Conservation (phyloP, 257 asterid genomes). For the Euphrasia confusa region DNA sequence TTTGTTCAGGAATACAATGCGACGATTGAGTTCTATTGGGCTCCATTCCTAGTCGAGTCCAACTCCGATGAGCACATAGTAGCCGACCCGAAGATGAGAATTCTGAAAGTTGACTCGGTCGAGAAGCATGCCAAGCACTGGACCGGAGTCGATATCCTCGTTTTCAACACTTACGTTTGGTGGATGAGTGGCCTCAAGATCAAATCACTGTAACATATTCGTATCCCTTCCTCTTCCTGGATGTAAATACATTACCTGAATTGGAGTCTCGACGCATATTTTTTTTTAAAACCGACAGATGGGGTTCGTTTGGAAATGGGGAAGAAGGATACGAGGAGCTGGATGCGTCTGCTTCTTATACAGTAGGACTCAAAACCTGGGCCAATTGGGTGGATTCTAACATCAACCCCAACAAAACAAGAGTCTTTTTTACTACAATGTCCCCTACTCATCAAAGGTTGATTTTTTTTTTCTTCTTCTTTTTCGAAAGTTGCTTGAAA, state of each 20-base stretch:
- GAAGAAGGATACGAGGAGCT: slow-evolving; percentile 72
- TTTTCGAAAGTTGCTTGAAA: background rate
- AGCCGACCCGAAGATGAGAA: slow-evolving; percentile 66
- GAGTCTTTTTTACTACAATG: slow-evolving; percentile 88
- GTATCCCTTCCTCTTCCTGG: background rate
- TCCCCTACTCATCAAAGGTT: slow-evolving; percentile 90
- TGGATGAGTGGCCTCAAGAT: slow-evolving; percentile 85
- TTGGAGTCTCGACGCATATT: background rate
- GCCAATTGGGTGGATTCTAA: slow-evolving; percentile 94
- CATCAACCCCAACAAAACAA: slow-evolving; percentile 61
- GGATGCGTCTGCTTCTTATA: slow-evolving; percentile 66
- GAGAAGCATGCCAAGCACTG: slow-evolving; percentile 77
- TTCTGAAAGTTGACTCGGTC: slow-evolving; percentile 79
- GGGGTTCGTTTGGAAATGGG: slow-evolving; percentile 91
- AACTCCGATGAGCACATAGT: slow-evolving; percentile 57
- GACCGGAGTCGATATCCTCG: slow-evolving; percentile 73
- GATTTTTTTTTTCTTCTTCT: background rate
- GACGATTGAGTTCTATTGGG: slow-evolving; percentile 88
- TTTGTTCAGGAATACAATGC: slow-evolving; percentile 57
- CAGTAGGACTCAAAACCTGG: slow-evolving; percentile 78
- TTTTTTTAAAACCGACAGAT: slow-evolving; percentile 36
- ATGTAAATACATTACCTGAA: background rate
- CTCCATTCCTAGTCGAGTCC: slow-evolving; percentile 77
- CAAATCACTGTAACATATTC: slow-evolving; percentile 61
- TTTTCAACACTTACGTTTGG: slow-evolving; percentile 90